Evolutionary conservation across 2,329 filamentous ascomycete species (phyloP), one percentile per base, ranked within the genome.

Genomic region (Thermochaetoides dissita): DNA sequence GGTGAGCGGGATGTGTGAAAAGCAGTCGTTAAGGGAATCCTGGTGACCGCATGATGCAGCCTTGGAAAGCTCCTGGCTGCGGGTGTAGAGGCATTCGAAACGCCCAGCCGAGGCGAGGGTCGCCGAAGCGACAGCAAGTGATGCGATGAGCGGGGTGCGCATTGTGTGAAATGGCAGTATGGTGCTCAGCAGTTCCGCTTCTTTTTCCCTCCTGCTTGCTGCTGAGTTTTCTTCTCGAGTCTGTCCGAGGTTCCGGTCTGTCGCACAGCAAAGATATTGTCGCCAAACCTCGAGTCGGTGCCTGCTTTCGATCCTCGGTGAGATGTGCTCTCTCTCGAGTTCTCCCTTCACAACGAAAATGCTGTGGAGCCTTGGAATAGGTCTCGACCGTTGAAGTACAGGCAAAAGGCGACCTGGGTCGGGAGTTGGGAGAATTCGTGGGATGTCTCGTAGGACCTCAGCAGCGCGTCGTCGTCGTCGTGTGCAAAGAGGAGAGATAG

Each of bases 31-130:
- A 47, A 73, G 59, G 34, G 62, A 58, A 43, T 55, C 57, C 43
- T 55, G 53, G 51, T 68, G 55, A 37, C 66, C 68, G 54, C 70
- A 73, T 41, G 59, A 58, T 10, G 67, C 59, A 34, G 57, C 54
- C 10, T 44, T 47, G 37, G 66, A 63, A 38, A 73, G 59, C 39
- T 63, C 57, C 24, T 48, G 42, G 47, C 62, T 58, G 48, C 63
- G 56, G 40, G 54, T 46, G 39, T 55, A 54, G 41, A 73, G 53
- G 52, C 69, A 71, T 51, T 62, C 58, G 48, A 55, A 41, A 34
- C 58, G 49, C 48, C 57, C 42, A 48, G 58, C 55, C 45, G 54
- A 50, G 28, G 55, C 44, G 48, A 57, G 51, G 42, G 51, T 58
- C 43, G 55, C 62, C 51, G 54, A 57, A 46, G 57, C 56, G 46